Evolutionary conservation across 2,329 filamentous ascomycete species (phyloP), one percentile per base, ranked within the genome.

Genomic region (Cladosporium austrohemisphaericum): DNA sequence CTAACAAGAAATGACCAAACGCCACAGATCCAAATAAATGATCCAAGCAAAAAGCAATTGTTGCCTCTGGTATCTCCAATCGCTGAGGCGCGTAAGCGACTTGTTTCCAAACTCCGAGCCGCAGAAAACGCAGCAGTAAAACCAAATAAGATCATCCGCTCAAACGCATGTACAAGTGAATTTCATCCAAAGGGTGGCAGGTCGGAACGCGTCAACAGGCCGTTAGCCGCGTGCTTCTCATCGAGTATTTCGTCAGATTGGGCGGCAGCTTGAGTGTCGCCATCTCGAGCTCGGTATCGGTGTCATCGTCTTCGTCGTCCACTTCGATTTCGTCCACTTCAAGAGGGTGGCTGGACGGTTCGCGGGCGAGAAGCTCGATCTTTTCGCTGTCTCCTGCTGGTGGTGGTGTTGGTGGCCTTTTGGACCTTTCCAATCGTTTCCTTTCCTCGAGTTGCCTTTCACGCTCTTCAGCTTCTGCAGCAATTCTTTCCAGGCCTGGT

Each of bases 391-490:
- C 33, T 1, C 33, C 33, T 31, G 25, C 16, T 11, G 18, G 44
- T 9, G 25, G 26, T 11, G 18, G 44, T 9, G 20, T 6, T 28
- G 46, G 37, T 29, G 46, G 36, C 20, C 26, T 19, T 26, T 25
- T 35, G 7, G 22, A 19, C 18, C 31, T 33, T 22, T 59, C 54
- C 7, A 47, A 26, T 9, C 52, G 53, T 20, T 51, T 50, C n/a
- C 55, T 54, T 46, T 62, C 60, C 16, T 56, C 60, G 26, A 54
- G 57, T 31, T 53, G 45, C 18, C 55, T 47, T 18, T 51, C 55
- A 19, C 59, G 55, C n/a, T 58, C 57, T 14, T 50, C 54, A 25
- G 55, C 55, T 47, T 59, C 55, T 16, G 58, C 57, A 3, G 57
- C 56, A 20, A 51, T 52, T 22, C 55, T 56, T 26, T 56, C 38